phyloP scores from a whole-genome alignment of 805 yeast species.

The Yamadazyma akitaensis region DNA sequence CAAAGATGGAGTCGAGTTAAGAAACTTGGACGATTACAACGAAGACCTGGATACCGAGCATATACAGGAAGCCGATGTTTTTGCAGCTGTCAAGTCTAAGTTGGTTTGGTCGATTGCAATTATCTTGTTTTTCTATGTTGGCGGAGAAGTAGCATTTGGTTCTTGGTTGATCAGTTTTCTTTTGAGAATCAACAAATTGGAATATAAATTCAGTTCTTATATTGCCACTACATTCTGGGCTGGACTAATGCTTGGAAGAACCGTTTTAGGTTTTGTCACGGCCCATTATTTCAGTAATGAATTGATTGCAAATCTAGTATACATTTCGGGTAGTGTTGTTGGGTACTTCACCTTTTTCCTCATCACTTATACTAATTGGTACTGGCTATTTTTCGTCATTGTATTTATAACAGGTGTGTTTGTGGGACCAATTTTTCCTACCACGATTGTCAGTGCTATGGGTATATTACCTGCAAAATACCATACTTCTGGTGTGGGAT shows the following conservation, averaged over 20 bases:
- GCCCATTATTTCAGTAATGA: conserved; percentile 47
- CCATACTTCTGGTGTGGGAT: conserved; percentile 68
- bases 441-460: conserved; percentile 63
- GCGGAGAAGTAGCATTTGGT: conserved; percentile 53
- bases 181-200: conserved; percentile 34
- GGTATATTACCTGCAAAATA: conserved; percentile 57
- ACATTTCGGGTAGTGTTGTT: conserved; percentile 28
- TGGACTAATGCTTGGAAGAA: conserved; percentile 49
- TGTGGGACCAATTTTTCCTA: conserved; percentile 61
- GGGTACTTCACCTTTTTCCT: conserved; percentile 30
- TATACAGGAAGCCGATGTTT: conserved; percentile 12
- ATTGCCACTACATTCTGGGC: conserved; percentile 52
- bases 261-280: conserved; percentile 51
- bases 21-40: not conserved
- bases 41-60: not conserved
- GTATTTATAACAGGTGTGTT: conserved; percentile 45
- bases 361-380: conserved; percentile 22
- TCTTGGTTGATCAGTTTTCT: conserved; percentile 51
- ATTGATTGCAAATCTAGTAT: conserved; percentile 41
- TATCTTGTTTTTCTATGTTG: conserved; percentile 47
- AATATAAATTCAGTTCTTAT: conserved; percentile 40
- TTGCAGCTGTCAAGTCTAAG: conserved; percentile 32
- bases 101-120: conserved; percentile 40
- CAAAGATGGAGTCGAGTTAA: conserved; percentile 6
- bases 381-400: conserved; percentile 30